Base-by-base conservation (phyloP, 805 yeast genomes). In the Suhomyces sp. region DNA sequence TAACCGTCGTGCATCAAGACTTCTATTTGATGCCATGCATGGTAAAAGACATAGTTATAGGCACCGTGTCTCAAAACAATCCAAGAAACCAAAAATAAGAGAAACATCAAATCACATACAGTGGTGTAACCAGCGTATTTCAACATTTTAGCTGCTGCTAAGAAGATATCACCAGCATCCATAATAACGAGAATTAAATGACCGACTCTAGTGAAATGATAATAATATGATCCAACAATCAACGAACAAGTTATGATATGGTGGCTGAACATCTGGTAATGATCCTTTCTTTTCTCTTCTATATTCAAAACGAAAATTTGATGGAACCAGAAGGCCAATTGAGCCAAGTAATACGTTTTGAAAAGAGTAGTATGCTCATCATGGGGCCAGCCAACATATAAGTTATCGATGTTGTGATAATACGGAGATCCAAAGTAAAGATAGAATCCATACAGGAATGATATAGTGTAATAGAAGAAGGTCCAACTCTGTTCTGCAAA, bases 401-500 rank as follows among this genome's bases (percentile, higher is more conserved):
- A 54, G 35, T 75, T 64, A 47, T 76, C 81, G 38, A 77, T 63
- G 48, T 81, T 68, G 32, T 70, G 50, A 53, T 69, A 80, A 63
- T 86, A 85, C 1, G 76, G 72, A 3, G 88, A 77, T 30, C 69
- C 40, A 40, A 56, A 60, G 50, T 83, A 80, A 12, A 88, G 59
- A 40, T 68, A 67, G 38, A 74, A 60, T 0, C 95, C 96, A 39
- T 63, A 62, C 1, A 54, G 29, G 54, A 80, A 79, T 7, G 85
- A 73, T 8, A 61, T 46, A 5, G 72, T 46, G 63, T 78, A 85
- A 55, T 83, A 85, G 5, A 76, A 49, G 12, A 77, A 55, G 21
- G 76, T 67, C 96, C 96, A 88, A 33, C 87, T 80, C 65, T 88
- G 96, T 60, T 88, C 96, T 38, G 87, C 83, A 53, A 85, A 88